These are phyloP conservation scores for Claviceps sorghi DNA, from an alignment of 2,329 filamentous ascomycete genomes.

Conservation along the genomic window DNA sequence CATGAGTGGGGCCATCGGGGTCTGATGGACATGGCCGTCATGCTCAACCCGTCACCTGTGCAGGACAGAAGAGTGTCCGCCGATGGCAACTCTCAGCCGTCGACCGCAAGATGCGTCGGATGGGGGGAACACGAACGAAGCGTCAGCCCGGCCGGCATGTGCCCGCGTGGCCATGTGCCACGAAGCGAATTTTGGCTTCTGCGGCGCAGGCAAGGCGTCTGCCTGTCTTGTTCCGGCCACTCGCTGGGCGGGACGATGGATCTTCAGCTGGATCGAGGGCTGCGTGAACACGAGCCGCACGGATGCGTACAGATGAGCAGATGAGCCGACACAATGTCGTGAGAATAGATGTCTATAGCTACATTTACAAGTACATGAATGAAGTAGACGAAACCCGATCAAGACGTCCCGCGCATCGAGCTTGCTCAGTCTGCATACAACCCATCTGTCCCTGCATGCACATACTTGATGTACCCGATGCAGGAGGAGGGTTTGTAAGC, in stretches of 20 bases:
- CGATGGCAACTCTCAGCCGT: no score
- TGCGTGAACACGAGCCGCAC: neutral
- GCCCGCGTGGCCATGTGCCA: neutral
- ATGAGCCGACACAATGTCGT: no score
- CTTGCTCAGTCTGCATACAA: no score
- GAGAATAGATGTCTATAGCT: no score
- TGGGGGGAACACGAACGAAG: constrained; percentile 19
- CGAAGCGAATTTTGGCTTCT: neutral
- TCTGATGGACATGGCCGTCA: neutral
- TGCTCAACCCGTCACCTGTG: neutral
- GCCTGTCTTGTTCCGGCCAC: neutral
- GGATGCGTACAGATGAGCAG: neutral
- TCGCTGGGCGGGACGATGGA: neutral
- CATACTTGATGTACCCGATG: no score
- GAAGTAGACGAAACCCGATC: no score
- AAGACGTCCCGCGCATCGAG: no score
- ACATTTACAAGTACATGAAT: no score
- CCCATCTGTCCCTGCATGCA: no score
- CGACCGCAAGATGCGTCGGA: no score
- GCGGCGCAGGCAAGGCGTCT: neutral
- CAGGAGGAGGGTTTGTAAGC: no score
- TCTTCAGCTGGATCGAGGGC: neutral
- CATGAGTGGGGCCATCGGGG: neutral
- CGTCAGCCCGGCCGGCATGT: neutral
- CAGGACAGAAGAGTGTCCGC: no score